Evolutionary conservation across 208 protist genomes (phyloP).

Genomic region (Leishmania braziliensis): DNA sequence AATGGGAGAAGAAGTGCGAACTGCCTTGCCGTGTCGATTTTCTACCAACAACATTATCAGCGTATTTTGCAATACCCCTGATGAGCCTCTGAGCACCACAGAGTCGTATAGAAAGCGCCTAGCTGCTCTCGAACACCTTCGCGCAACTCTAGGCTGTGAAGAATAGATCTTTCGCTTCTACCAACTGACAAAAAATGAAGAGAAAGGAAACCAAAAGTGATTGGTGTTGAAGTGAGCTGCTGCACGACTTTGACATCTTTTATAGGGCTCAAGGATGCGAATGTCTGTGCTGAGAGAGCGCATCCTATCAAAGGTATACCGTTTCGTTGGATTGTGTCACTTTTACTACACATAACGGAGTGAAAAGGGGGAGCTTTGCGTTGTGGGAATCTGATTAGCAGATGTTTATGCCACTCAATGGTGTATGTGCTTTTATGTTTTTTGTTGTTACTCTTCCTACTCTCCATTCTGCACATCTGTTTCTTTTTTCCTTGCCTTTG

Average conservation of each 20-base stretch:
- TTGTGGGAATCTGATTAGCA: neutral
- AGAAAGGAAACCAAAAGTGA: neutral
- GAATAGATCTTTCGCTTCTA: neutral
- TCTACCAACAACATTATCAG: conserved; percentile 10
- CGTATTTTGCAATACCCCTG: neutral
- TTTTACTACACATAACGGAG: neutral
- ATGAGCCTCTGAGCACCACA: neutral
- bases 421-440: neutral
- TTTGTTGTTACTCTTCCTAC: neutral
- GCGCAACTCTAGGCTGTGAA: conserved; percentile 22
- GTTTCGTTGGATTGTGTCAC: neutral
- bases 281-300: no score
- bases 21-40: conserved; percentile 25
- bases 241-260: neutral
- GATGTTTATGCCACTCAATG: neutral
- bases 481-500: neutral
- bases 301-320: neutral
- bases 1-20: conserved; percentile 8
- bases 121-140: conserved; percentile 11
- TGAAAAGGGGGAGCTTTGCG: neutral
- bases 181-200: neutral
- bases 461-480: neutral
- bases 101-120: conserved; percentile 16
- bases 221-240: neutral
- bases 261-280: neutral